Percentiles rank a stretch among this genome's conserved stretches.
Conservation (phyloP, 176 grass and related monocot species). For the Musa schizocarpa region DNA sequence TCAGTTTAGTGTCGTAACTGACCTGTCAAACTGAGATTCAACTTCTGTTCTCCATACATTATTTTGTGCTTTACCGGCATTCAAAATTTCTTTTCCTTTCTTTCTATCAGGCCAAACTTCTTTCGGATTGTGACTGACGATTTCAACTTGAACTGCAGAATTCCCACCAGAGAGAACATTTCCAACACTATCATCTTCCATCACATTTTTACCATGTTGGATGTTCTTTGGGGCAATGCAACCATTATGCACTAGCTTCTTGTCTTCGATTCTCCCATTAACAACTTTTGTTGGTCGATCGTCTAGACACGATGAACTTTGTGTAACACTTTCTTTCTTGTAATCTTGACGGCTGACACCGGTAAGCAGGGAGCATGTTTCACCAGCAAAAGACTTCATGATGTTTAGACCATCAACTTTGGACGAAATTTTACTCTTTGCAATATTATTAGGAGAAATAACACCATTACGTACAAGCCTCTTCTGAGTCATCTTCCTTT, state of each 20-base stretch:
- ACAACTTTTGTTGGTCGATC: too few relatives aligned
- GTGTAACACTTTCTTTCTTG: too few relatives aligned
- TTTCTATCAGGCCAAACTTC: neutral
- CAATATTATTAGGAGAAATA: neutral
- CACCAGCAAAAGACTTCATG: neutral
- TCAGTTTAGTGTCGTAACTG: neutral
- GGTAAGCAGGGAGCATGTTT: neutral
- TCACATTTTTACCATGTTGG: neutral
- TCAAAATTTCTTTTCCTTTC: neutral
- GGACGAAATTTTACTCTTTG: neutral
- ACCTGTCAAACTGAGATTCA: neutral
- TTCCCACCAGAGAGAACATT: slow-evolving; percentile 4
- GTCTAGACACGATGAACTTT: too few relatives aligned
- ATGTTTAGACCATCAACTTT: neutral
- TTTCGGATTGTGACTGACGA: neutral
- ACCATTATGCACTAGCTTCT: slow-evolving; percentile 22
- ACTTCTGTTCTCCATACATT: neutral
- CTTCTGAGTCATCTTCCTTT: neutral
- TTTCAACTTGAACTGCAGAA: neutral
- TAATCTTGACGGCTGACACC: neutral
- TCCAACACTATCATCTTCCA: neutral
- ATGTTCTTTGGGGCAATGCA: slow-evolving; percentile 22
- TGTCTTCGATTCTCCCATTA: neutral
- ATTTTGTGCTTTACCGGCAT: neutral
- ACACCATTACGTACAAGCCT: neutral